phyloP scores from a whole-genome alignment of 2,329 filamentous ascomycete genomes.

The Monilinia fructicola region DNA sequence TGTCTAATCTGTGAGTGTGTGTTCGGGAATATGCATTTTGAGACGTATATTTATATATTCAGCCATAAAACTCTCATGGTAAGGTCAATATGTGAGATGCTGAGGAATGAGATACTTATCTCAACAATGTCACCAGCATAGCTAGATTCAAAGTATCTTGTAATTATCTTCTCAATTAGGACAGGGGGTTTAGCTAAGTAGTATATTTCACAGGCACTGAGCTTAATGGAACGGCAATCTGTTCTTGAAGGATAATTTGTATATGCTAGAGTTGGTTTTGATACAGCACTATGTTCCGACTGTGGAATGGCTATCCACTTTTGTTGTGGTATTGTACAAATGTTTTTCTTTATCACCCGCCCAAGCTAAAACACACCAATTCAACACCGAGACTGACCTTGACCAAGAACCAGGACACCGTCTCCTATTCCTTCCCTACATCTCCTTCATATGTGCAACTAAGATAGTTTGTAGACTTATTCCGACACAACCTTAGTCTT shows the following conservation, averaged over 20 bases:
- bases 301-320: constrained; percentile 4
- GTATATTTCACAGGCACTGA: not conserved
- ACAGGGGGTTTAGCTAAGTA: not conserved
- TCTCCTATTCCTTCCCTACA: constrained; percentile 9
- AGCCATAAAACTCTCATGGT: not conserved
- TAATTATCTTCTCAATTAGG: not conserved
- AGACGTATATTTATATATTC: not conserved
- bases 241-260: constrained; percentile 3
- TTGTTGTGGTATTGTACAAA: constrained; percentile 25
- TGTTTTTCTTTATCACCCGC: not conserved
- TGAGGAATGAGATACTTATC: not conserved
- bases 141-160: not conserved
- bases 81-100: not conserved
- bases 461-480: not conserved
- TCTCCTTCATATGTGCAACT: constrained; percentile 6
- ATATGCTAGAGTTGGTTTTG: constrained; percentile 14
- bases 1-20: not conserved
- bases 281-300: constrained; percentile 9
- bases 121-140: not conserved
- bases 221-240: not conserved
- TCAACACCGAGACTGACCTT: not conserved
- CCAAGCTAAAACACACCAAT: constrained; percentile 1
- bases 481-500: constrained; percentile 30
- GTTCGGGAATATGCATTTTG: not conserved
- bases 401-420: not conserved